Percentiles rank a stretch among this genome's conserved stretches.
Evolutionary conservation across 2,329 filamentous ascomycete genomes (phyloP).

Genomic region (Volutella citrinella): DNA sequence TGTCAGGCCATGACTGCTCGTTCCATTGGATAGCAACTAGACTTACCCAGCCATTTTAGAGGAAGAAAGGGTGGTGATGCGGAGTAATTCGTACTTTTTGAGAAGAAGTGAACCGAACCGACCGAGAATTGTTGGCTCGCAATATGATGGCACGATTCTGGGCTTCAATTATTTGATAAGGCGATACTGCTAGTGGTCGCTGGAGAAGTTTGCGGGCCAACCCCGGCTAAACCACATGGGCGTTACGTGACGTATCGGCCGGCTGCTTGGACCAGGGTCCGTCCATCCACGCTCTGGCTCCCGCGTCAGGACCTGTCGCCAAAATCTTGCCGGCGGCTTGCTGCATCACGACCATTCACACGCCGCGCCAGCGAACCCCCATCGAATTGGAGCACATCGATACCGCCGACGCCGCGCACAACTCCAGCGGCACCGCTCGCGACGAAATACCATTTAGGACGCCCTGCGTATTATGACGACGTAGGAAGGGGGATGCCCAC

Average conservation of each 20-base stretch:
- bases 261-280: too few species aligned
- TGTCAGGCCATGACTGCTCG: background rate
- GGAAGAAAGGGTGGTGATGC: background rate
- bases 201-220: too few species aligned
- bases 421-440: too few species aligned
- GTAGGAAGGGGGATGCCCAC: slow-evolving; percentile 18
- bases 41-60: slow-evolving; percentile 23
- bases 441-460: too few species aligned
- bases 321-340: slow-evolving; percentile 7
- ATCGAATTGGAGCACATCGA: too few species aligned
- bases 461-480: slow-evolving; percentile 28
- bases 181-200: too few species aligned
- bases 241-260: too few species aligned
- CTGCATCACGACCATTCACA: slow-evolving; percentile 8
- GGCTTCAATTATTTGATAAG: slow-evolving; percentile 2
- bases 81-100: background rate
- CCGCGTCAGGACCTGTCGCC: slow-evolving; percentile 23
- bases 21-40: too few species aligned
- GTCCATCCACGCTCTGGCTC: slow-evolving; percentile 21
- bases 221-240: too few species aligned
- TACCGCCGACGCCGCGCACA: too few species aligned
- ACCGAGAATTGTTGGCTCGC: slow-evolving; percentile 8
- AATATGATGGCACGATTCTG: slow-evolving; percentile 10
- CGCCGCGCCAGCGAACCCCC: slow-evolving; percentile 3
- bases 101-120: slow-evolving; percentile 4